phyloP scores from a whole-genome alignment of 78 protist species.

The Dictyostelium capitatum region DNA sequence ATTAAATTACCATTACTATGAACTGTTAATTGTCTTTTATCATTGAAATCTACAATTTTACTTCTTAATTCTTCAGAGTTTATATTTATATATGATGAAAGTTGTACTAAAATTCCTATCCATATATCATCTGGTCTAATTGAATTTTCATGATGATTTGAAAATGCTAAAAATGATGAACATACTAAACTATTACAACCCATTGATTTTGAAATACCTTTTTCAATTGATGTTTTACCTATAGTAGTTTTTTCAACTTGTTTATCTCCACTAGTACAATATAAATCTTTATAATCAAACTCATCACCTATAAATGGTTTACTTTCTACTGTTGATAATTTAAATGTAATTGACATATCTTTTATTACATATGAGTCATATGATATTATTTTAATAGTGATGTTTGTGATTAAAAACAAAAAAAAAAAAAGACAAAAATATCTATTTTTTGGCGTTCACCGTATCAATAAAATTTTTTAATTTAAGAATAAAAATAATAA shows the following conservation, averaged over 20 bases:
- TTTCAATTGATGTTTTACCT: neutral
- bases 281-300: neutral
- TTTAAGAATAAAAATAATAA: no score
- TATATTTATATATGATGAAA: constrained; percentile 46
- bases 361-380: no score
- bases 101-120: constrained; percentile 50
- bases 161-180: constrained; percentile 10
- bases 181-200: constrained; percentile 28
- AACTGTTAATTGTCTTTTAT: constrained; percentile 51
- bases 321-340: neutral
- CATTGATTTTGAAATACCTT: neutral
- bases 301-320: neutral
- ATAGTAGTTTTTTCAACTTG: neutral
- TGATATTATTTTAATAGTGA: no score
- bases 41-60: constrained; percentile 56
- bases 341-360: neutral
- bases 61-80: constrained; percentile 70
- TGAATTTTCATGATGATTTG: neutral
- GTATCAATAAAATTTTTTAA: no score
- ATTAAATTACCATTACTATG: constrained; percentile 26
- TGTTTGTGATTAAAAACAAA: no score
- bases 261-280: neutral
- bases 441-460: no score
- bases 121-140: constrained; percentile 65
- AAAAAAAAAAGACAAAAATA: no score